Base-by-base conservation (phyloP, 2,329 filamentous ascomycete genomes). In the Thelonectria olida region DNA sequence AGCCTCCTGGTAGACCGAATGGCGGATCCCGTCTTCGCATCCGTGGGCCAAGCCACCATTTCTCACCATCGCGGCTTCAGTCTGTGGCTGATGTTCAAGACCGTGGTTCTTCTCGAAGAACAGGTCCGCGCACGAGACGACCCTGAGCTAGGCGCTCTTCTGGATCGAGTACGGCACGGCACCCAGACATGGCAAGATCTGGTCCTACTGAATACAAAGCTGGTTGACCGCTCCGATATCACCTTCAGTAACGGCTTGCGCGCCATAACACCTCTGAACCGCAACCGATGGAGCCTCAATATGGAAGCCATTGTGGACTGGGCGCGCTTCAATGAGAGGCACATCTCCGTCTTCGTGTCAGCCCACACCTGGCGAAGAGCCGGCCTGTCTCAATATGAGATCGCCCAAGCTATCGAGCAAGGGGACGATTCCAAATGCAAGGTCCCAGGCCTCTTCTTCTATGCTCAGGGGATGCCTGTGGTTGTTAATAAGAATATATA, bases 401-500 rank as follows among this genome's bases (percentile, higher is more conserved):
- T 63, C 6, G 52, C 56, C 25, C 61, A 57, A 52, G 53, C 61
- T 22, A 57, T 63, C 25, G 57, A 59, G 15, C 44, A 62, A 39
- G 60, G 60, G 2, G 51, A 63, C 31, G 41, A 55, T 45, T 63
- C 55, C 25, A 52, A 27, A 42, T 63, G 60, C 23, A 58, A 62
- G 44, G 41, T 62, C 49, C 54, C 44, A 10, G 54, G 59, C 6
- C 23, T 62, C 28, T 62, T 63, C 42, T 59, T 59, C 55, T 63
- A 64, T 34, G 49, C 60, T 50, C 50, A 62, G 48, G 54, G 50
- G 7, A 62, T 62, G 54, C 60, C 60, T 42, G 50, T 62, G 17
- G 60, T 62, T 42, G 50, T 62, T 20, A 62, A 62, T 41, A 62
- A 58, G 44, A 62, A 62, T 58, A 58, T 27, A 15, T 62, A 62